Base-by-base conservation (phyloP, 176 grass and related monocot species). In the Thinopyrum elongatum region DNA sequence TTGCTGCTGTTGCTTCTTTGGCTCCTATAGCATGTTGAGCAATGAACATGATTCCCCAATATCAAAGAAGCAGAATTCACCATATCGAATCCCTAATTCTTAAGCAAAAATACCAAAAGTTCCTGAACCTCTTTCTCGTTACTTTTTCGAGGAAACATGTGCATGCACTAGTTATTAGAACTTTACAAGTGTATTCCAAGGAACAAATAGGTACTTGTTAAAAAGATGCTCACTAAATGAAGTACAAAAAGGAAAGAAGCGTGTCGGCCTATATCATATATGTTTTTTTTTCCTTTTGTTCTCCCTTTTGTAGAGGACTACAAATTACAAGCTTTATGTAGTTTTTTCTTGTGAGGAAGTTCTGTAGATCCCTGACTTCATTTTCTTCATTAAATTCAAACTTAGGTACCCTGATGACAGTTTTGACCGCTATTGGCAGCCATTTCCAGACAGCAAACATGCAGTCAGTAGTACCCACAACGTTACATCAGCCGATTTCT, bases 381-480 rank as follows among this genome's bases (percentile, higher is more conserved):
- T 39, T 87, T 76, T 62, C 49, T 65, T 81, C 60, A 46, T 61
- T 78, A 2, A 47, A 36, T 79, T 10, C 53, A 85, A 86, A 78
- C 42, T 77, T 88, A 99, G 97, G 88, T 99, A 94, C 78, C 97
- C 97, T 63, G 77, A 99, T 81, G 97, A 99, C 85, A 87, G 49
- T 76, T 99, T 90, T 53, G 77, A 96, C 77, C 88, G 97, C 76
- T 88, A 93, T 84, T 99, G 97, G 97, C 90, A 96, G 62, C 92
- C 94, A 85, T 94, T 90, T 53, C 78, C 79, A 35, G 92, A 94
- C 83, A 86, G 65, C 35, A 90, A 51, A 59, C 82, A 89, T 83
- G 92, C 84, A 35, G 66, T 89, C 74, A 92, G 90, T 77, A 99
- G 97, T 53, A 99, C 92, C 64, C 90, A 96, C 86, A 96, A 96